A percentile compares a stretch with the other conserved stretches of the same genome.
These are phyloP conservation scores for Zymoseptoria crescenta DNA, from an alignment of 2,329 filamentous ascomycete species.

Conservation along the genomic window DNA sequence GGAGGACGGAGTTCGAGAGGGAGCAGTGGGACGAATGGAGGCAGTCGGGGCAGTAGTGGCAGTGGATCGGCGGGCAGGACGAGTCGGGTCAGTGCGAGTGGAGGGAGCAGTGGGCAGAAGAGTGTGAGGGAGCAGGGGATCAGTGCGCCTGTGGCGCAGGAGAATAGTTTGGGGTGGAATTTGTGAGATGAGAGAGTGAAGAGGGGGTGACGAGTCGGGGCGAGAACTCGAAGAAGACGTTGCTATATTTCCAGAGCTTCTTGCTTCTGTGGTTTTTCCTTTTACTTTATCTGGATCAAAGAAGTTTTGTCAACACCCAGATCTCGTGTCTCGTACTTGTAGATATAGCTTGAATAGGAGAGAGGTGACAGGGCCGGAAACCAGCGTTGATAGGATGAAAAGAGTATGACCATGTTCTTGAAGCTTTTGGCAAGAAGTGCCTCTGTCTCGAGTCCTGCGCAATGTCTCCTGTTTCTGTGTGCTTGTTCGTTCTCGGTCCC, in stretches of 20 bases:
- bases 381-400: no score
- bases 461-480: no score
- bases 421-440: no score
- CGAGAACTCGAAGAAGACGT: not conserved
- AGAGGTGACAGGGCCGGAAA: not conserved
- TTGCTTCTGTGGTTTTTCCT: not conserved
- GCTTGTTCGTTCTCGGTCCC: no score
- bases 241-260: not conserved
- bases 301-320: not conserved
- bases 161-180: constrained; percentile 95
- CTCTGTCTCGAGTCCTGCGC: no score
- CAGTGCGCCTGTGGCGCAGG: constrained; percentile 81
- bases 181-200: constrained; percentile 39
- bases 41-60: constrained; percentile 30
- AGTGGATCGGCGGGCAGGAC: constrained; percentile 32
- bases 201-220: not conserved
- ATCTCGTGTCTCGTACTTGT: not conserved
- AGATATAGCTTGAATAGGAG: not conserved
- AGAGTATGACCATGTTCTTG: no score
- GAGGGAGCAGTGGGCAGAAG: constrained; percentile 54
- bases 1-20: constrained; percentile 28
- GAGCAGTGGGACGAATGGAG: constrained; percentile 18
- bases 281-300: not conserved
- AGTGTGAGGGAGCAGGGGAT: constrained; percentile 65
- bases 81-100: constrained; percentile 43